Evolutionary conservation across 179 eudicot species (phyloP).

Genomic region (Silene noctiflora): DNA sequence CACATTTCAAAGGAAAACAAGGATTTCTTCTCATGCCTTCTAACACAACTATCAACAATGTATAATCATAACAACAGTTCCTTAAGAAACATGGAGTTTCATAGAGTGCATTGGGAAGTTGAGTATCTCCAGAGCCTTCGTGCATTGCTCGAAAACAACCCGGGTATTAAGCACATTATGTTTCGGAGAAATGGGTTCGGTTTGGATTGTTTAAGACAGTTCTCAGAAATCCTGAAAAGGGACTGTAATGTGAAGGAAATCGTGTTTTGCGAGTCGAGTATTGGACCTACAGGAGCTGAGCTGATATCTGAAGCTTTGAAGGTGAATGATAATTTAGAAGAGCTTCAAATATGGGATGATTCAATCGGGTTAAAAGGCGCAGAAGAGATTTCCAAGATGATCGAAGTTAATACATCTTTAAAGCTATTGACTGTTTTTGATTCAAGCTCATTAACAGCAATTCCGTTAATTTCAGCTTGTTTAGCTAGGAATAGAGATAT

Average conservation of each 20-base stretch:
- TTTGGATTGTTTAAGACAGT: slow-evolving; percentile 45
- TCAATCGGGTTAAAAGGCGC: slow-evolving; percentile 75
- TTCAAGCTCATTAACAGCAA: slow-evolving; percentile 47
- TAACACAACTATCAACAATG: slow-evolving; percentile 40
- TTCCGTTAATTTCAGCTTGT: slow-evolving; percentile 76
- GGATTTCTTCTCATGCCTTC: slow-evolving; percentile 46
- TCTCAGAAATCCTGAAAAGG: slow-evolving; percentile 53
- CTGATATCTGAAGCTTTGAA: slow-evolving; percentile 66
- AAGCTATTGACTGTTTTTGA: slow-evolving; percentile 67
- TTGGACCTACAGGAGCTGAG: slow-evolving; percentile 64
- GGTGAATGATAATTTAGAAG: slow-evolving; percentile 63
- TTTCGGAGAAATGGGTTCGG: slow-evolving; percentile 56
- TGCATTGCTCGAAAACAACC: slow-evolving; percentile 39
- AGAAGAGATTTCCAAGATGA: slow-evolving; percentile 85
- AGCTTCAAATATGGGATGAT: slow-evolving; percentile 90
- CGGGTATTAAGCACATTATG: slow-evolving; percentile 43
- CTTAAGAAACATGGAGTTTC: slow-evolving; percentile 59
- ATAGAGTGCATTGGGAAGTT: slow-evolving; percentile 63
- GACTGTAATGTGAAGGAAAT: slow-evolving; percentile 58
- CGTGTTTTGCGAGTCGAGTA: slow-evolving; percentile 59
- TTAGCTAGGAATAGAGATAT: slow-evolving; percentile 73
- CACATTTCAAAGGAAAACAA: slow-evolving; percentile 47
- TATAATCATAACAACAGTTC: slow-evolving; percentile 27
- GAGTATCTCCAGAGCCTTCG: slow-evolving; percentile 45
- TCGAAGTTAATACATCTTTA: slow-evolving; percentile 73